Evolutionary conservation across 139 green algal genomes (phyloP), one percentile per base, ranked within the genome.

Genomic region (Parachlorella kessleri): DNA sequence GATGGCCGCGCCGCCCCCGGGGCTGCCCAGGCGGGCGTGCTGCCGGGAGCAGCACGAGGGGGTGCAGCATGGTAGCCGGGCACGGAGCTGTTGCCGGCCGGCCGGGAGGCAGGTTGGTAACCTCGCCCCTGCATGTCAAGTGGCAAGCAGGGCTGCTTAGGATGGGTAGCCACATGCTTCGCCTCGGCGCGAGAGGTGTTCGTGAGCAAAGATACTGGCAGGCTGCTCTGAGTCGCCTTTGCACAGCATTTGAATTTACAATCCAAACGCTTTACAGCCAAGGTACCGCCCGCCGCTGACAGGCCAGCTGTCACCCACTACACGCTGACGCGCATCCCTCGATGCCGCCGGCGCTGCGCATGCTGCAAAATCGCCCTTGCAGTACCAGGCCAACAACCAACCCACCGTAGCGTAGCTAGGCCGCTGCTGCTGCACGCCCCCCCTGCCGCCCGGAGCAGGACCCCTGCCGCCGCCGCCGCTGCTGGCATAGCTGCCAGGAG

Each of bases 71-170:
- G 66, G 36, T 72, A 18, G 66, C 66, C 66, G 18, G 66, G 66
- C 66, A 72, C 66, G 21, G 18, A 14, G 21, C 66, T 72, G 37
- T 21, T 42, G 36, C 66, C 66, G 18, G 18, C 21, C 37, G 18
- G 18, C 37, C 66, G 18, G 28, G 28, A 28, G 14, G 36, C 66
- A 72, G 66, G 66, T 21, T 72, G 66, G 37, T 72, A 72, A 21
- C 66, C 66, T 21, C 66, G 14, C 21, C 66, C 66, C 66, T 72
- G 66, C 37, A 72, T 28, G 14, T 72, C 18, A 14, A 72, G 48
- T 28, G 48, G 14, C 14, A 59, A 59, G 48, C 14, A 18, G 21
- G 14, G 21, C 48, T n/a, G n/a, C n/a, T n/a, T n/a, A n/a, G n/a
- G n/a, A n/a, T n/a, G n/a, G n/a, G n/a, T n/a, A n/a, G n/a, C n/a